A percentile compares a stretch with the other conserved stretches of the same genome.
Conservation (phyloP, 257 asterid species). For the Solanum etuberosum region DNA sequence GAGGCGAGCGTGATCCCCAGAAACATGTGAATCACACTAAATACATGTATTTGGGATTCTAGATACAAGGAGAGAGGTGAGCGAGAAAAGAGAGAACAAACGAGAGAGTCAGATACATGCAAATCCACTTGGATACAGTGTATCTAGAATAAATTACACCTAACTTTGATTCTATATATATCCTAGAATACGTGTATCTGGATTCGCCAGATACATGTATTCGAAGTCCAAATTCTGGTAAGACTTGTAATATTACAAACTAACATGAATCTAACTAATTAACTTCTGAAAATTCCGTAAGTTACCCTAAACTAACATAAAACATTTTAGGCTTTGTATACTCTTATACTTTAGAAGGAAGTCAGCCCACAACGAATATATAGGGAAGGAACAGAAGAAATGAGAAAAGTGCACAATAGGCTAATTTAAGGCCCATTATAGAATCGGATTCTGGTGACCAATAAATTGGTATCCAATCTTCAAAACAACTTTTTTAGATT, state of each 20-base stretch:
- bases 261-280: too few relatives aligned
- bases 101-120: background rate
- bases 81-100: too few relatives aligned
- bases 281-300: too few relatives aligned
- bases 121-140: background rate
- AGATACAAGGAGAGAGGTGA: too few relatives aligned
- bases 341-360: background rate
- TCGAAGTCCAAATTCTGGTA: too few relatives aligned
- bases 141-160: background rate
- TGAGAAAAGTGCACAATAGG: background rate
- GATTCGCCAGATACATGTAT: background rate
- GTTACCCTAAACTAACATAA: background rate
- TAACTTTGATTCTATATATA: too few relatives aligned
- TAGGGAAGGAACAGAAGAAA: background rate
- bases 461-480: background rate
- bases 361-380: background rate
- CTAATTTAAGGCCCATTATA: background rate
- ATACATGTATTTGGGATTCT: too few relatives aligned
- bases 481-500: background rate
- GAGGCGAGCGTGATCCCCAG: background rate
- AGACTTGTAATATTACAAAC: background rate
- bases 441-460: background rate
- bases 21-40: background rate
- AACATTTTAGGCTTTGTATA: background rate
- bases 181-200: too few relatives aligned